Evolutionary conservation across 768 basidiomycete species (phyloP), one percentile per base, ranked within the genome.

Genomic region (Podaxis sp.): DNA sequence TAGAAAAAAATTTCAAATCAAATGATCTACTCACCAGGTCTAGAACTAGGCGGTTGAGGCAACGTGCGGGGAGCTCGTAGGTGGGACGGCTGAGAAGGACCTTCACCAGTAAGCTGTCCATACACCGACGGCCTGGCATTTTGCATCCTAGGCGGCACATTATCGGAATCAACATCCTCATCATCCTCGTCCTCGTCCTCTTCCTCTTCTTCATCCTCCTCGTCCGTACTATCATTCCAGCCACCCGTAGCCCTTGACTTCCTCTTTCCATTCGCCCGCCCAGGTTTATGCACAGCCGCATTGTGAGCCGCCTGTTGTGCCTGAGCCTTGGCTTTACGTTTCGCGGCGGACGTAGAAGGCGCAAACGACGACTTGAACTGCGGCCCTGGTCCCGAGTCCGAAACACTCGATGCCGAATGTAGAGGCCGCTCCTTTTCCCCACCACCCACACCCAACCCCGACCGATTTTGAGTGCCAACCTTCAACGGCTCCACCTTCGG

Each of bases 311-410:
- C 89, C 69, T 93, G 90, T 66, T 92, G 90, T 11, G 90, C 93
- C 69, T 96, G 88, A 13, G 84, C 81, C 70, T 90, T 92, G 7
- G 91, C 90, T 68, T 91, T 90, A 57, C 96, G 83, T 70, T 98
- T 89, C 22, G 86, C 85, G 41, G 94, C 94, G 65, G 89, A 86
- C 69, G 85, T 90, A 17, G 90, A 92, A 1, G 89, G 89, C 0
- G 94, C 91, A 71, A 98, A 98, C 3, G 96, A 94, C 0, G 94
- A 96, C 57, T 86, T 87, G 76, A 83, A 90, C 58, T 85, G 83
- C 1, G 47, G 29, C 27, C 55, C 52, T 7, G 61, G 37, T 19
- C 50, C 59, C 11, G 57, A 46, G 17, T 59, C 33, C 43, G 56
- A 61, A 4, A 51, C 38, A 33, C 53, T 54, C 36, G 63, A 55